Conservation (phyloP, 306 rosid genomes). For the Vigna angularis region DNA sequence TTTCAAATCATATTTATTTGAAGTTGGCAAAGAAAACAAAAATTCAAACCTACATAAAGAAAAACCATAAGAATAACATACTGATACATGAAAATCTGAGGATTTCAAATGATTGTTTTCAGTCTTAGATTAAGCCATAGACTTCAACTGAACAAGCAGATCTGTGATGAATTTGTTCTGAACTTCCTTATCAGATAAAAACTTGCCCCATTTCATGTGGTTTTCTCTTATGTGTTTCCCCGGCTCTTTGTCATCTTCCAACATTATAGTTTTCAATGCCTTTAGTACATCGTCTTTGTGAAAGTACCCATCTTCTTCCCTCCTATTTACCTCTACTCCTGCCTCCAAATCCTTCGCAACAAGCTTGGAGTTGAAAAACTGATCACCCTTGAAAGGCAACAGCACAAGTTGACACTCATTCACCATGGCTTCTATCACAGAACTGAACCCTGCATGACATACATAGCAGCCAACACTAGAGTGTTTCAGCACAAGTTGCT, state of each 20-base stretch:
- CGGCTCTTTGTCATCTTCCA: slow-evolving; percentile 41
- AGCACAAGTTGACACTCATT: slow-evolving; percentile 58
- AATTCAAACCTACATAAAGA: neutral
- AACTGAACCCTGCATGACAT: slow-evolving; percentile 61
- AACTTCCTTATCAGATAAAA: slow-evolving; percentile 41
- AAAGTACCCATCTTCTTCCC: slow-evolving; percentile 54
- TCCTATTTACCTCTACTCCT: slow-evolving; percentile 57
- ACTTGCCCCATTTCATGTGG: slow-evolving; percentile 51
- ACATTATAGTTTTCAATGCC: slow-evolving; percentile 52
- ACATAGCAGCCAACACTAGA: slow-evolving; percentile 48
- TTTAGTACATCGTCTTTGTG: slow-evolving; percentile 47
- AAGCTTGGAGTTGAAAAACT: slow-evolving; percentile 59
- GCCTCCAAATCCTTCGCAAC: slow-evolving; percentile 39
- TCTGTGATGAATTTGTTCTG: slow-evolving; percentile 51
- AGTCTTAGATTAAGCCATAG: slow-evolving; percentile 12
- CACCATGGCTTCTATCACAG: slow-evolving; percentile 57
- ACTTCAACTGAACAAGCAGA: slow-evolving; percentile 39
- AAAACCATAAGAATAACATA: neutral
- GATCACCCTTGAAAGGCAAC: slow-evolving; percentile 59
- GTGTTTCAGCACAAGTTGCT: slow-evolving; percentile 55
- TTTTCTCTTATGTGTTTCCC: slow-evolving; percentile 53
- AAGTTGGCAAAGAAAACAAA: neutral
- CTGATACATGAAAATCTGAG: neutral
- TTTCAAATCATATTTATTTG: too few relatives aligned
- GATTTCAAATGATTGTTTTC: neutral